These are phyloP conservation scores for Schrenkiella parvula DNA, from an alignment of 345 rosid genomes.

Conservation along the genomic window DNA sequence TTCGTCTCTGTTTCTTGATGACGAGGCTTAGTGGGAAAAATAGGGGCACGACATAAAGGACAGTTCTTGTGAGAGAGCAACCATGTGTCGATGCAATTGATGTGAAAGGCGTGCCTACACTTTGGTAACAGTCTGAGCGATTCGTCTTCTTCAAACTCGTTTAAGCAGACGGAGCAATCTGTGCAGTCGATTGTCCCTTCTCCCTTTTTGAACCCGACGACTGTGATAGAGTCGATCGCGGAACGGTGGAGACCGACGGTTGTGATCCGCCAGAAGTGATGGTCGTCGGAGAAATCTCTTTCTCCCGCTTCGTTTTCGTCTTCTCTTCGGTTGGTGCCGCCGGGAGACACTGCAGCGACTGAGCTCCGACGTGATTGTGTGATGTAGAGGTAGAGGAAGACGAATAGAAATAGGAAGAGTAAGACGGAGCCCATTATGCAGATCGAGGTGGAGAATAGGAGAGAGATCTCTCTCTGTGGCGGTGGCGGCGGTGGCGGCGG, in stretches of 20 bases:
- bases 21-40: conserved; percentile 23
- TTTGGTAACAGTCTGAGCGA: conserved; percentile 64
- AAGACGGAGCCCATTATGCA: conserved; percentile 14
- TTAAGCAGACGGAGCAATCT: conserved; percentile 85
- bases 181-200: conserved; percentile 60
- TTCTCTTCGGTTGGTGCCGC: neutral
- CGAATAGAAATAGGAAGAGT: conserved; percentile 26
- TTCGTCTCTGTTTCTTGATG: conserved; percentile 6
- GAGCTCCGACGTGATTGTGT: neutral
- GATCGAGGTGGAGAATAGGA: neutral
- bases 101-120: conserved; percentile 83
- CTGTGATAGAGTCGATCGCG: conserved; percentile 50
- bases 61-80: conserved; percentile 72
- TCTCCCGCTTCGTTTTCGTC: conserved; percentile 27
- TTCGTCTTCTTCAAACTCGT: conserved; percentile 64
- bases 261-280: conserved; percentile 64
- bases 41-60: conserved; percentile 75
- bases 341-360: conserved; percentile 1
- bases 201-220: conserved; percentile 45
- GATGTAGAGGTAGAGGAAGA: conserved; percentile 14
- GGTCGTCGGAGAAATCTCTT: conserved; percentile 25
- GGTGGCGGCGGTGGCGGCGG: neutral
- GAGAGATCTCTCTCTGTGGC: neutral
- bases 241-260: conserved; percentile 64
- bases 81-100: conserved; percentile 81